Evolutionary conservation across 495 filamentous ascomycete species (phyloP), one percentile per base, ranked within the genome.

Genomic region (Geopyxis carbonaria): DNA sequence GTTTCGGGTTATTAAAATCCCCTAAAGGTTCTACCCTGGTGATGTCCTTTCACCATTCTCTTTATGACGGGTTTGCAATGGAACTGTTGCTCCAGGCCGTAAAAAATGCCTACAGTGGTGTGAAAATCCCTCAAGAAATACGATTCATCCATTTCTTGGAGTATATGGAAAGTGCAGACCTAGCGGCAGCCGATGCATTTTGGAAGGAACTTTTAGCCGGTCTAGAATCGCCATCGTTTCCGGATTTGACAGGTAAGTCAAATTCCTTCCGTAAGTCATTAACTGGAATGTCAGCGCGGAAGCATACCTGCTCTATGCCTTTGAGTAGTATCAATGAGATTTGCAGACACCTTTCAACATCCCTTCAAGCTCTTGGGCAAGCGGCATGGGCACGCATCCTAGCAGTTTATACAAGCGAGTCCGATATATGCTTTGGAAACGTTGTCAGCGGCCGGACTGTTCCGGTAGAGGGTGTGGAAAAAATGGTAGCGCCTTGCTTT

Each of bases 401-500:
- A 1, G 57, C 68, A 0, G 52, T 64, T 1, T 59, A 69, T 28
- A 59, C 70, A 23, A 48, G 62, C 2, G 62, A 63, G 21, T 42
- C 51, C 0, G 80, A 89, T 45, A 46, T 91, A n/a, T 85, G 78
- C 58, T 89, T 91, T 40, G 82, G 82, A 0, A 84, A 73, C 46
- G 73, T 89, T 5, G 68, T 82, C 38, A 80, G 69, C 47, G 83
- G 82, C 1, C 70, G 82, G 23, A 74, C 72, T 0, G 48, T 78
- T 8, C 58, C 74, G 2, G 50, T 83, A 14, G 65, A 76, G 16
- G 64, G 66, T 3, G 64, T 87, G 20, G 69, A 81, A 9, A 63
- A 72, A 4, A 71, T 93, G 6, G 69, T 92, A 15, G 76, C 78
- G 1, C 86, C 86, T 1, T 83, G 82, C 52, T 89, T 93, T 60